Base-by-base conservation (phyloP, 1,284 basidiomycete genomes). In the Marasmius tenuissimus region DNA sequence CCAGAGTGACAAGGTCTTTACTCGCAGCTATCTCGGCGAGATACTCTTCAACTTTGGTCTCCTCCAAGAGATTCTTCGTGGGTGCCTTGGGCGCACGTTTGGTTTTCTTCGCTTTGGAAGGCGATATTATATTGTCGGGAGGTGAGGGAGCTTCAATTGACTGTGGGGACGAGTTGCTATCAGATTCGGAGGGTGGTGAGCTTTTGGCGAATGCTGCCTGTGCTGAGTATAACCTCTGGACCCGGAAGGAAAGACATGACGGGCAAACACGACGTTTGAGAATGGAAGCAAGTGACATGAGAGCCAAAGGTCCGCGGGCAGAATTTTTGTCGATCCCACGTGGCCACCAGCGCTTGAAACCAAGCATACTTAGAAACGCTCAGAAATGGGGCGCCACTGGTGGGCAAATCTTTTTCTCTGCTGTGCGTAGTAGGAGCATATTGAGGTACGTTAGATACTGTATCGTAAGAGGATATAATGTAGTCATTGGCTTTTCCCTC, bases 31-130 rank as follows among this genome's bases (percentile, higher is more conserved):
- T 74, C 14, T 80, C 75, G 20, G 82, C 74, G n/a, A 91, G 79
- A 67, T 85, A 86, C 40, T 76, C 73, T 61, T 86, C 80, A 5
- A 87, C 74, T 65, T 81, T 81, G 48, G 75, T 82, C 18, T 76
- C 70, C 49, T 75, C 75, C 37, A 78, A 66, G 14, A 76, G 67
- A 61, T 69, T 69, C 59, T 70, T 63, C 33, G 63, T 48, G 48
- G 57, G 48, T 35, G 53, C 18, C 42, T 62, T 65, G 55, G 58
- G 48, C 40, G 14, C 11, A 57, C 45, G 50, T 57, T 47, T 60
- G 35, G 40, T 42, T 40, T 58, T 61, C 12, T 50, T 42, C 14
- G n/a, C 42, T 45, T 37, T 40, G 14, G 54, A 37, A 18, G 37
- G 9, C 20, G 50, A 16, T 22, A 3, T 16, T 34, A 16, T 5